Base-by-base conservation (phyloP, 1,139 yeast genomes). In the Zygoascus meyerae region DNA sequence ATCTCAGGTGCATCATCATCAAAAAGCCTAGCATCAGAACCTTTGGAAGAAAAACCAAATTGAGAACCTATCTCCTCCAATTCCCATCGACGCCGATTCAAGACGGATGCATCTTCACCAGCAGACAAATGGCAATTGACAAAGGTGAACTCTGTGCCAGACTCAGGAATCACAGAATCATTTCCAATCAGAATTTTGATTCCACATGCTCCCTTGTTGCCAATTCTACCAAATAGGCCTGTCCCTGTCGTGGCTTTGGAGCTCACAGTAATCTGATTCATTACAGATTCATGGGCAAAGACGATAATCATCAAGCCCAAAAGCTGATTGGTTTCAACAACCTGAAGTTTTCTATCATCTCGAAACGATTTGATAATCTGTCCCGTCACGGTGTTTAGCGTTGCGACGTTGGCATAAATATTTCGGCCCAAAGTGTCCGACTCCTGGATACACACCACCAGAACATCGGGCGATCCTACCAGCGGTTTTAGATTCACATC, bases 91-190 rank as follows among this genome's bases (percentile, higher is more conserved):
- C 76, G 59, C 49, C 70, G 65, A 21, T 61, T 63, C 28, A 65
- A 50, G 12, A 32, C 10, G n/a, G 40, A 38, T 30, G 70, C 67
- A n/a, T 67, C 58, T 0, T 71, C 73, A 6, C 82, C 81, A 2
- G 92, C 90, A 3, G 83, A 74, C 43, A 86, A 68, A 64, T 86
- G 95, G 48, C 84, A 78, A 55, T 77, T 75, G 14, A 79, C 74
- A 55, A 83, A 66, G 2, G 76, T 71, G 45, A 82, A 54, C 36
- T 78, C 75, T 2, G 74, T 58, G 8, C 79, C 80, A 1, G 67
- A 39, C 48, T 50, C 52, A 14, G 51, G 47, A 21, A 55, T 38
- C 1, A 53, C 40, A 1, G 51, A 35, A 45, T 67, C 70, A 4
- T 54, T 55, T 8, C 67, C 68, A 14, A 68, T 46, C 2, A 38